Percentiles rank a stretch among this genome's conserved stretches.
Evolutionary conservation across 2,329 filamentous ascomycete genomes (phyloP).

Genomic region (Stagonosporopsis tanaceti): DNA sequence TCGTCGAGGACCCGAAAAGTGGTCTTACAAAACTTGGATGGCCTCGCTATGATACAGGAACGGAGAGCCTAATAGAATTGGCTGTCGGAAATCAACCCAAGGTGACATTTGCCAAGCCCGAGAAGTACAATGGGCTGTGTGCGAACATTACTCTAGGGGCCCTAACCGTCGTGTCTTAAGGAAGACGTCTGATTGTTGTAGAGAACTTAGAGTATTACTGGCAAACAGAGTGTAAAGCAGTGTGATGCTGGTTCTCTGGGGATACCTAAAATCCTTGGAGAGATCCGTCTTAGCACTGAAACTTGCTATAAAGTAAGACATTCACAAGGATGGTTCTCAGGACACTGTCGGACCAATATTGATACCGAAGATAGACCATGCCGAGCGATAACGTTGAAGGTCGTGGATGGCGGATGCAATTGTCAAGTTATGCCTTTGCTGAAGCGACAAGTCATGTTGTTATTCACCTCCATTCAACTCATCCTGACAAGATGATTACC

Average conservation of each 20-base stretch:
- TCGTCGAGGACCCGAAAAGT: slow-evolving; percentile 23
- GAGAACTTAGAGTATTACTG: not conserved
- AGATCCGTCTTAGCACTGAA: not conserved
- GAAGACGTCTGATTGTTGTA: not conserved
- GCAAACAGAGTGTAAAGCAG: not conserved
- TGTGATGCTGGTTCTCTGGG: not conserved
- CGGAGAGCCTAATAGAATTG: slow-evolving; percentile 23
- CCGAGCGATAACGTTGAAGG: no score
- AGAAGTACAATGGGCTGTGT: slow-evolving; percentile 21
- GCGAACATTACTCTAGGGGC: not conserved
- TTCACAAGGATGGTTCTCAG: no score
- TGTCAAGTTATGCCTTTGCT: no score
- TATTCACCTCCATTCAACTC: not conserved
- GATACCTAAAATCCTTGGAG: not conserved
- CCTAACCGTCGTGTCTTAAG: not conserved
- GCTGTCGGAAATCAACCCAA: slow-evolving; percentile 16
- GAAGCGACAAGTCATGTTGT: no score
- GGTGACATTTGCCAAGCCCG: slow-evolving; percentile 19
- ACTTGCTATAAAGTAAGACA: not conserved
- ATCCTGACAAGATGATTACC: not conserved
- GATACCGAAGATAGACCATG: no score
- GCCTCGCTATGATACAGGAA: slow-evolving; percentile 22
- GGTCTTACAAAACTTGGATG: slow-evolving; percentile 27
- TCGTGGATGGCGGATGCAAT: no score
- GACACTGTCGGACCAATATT: not conserved